A percentile compares a stretch with the other conserved stretches of the same genome.
phyloP scores from a whole-genome alignment of 2,329 filamentous ascomycete species.

The Plectosphaerella sp. region DNA sequence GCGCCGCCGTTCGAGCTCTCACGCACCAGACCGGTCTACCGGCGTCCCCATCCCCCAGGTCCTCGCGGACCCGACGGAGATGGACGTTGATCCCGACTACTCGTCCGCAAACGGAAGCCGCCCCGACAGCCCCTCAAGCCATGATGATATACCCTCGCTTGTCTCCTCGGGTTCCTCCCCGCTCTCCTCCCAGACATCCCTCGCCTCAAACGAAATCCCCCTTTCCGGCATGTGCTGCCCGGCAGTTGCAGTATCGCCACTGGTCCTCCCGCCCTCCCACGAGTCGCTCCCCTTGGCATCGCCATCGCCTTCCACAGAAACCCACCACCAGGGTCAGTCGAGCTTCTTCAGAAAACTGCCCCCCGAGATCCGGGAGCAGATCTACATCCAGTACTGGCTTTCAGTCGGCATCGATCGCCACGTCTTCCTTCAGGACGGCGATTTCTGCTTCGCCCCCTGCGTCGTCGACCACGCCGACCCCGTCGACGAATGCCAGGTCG shows the following conservation, averaged over 20 bases:
- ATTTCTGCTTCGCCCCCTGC: constrained; percentile 5
- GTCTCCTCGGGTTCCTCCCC: background rate
- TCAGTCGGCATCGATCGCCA: constrained; percentile 6
- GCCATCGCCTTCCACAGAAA: background rate
- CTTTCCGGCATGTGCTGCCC: background rate
- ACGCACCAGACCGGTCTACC: too few relatives aligned
- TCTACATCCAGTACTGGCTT: constrained; percentile 7
- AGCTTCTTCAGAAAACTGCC: constrained; percentile 6
- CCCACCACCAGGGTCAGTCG: constrained; percentile 3
- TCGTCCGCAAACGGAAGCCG: background rate
- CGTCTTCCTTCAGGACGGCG: constrained; percentile 1
- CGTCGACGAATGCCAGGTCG: constrained; percentile 7
- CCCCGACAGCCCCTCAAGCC: background rate
- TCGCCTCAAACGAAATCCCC: background rate
- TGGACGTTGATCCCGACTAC: background rate
- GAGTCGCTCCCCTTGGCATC: background rate
- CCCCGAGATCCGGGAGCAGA: constrained; percentile 9
- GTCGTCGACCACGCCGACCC: constrained; percentile 8
- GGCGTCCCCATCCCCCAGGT: background rate
- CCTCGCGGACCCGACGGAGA: background rate
- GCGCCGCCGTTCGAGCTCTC: background rate
- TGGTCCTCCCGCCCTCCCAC: background rate
- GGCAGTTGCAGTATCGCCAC: background rate
- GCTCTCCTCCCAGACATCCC: background rate
- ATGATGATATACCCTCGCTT: background rate